Evolutionary conservation across 306 rosid species (phyloP).

Genomic region (Cyamopsis tetragonoloba): DNA sequence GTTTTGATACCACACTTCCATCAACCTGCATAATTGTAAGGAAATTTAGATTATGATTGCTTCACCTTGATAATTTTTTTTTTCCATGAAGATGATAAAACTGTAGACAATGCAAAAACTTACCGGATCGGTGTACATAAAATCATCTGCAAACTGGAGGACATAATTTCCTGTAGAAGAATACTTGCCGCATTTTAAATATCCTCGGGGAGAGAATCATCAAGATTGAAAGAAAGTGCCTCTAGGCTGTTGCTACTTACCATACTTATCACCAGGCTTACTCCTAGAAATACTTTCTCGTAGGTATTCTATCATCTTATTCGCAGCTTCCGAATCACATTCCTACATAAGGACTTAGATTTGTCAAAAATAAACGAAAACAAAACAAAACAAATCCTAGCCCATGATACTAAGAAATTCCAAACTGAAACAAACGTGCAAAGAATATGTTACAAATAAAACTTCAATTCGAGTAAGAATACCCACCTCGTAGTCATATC

Average conservation of each 20-base stretch:
- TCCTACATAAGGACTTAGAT: slow-evolving; percentile 49
- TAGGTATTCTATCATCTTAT: slow-evolving; percentile 73
- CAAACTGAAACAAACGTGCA: not conserved
- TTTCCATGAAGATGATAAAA: slow-evolving; percentile 3
- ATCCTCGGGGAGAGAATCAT: not conserved
- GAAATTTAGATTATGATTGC: slow-evolving; percentile 10
- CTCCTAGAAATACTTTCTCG: slow-evolving; percentile 60
- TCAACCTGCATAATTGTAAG: slow-evolving; percentile 61
- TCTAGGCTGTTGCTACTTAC: slow-evolving; percentile 53
- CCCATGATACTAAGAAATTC: not conserved
- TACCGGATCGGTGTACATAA: slow-evolving; percentile 81
- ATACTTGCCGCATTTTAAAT: slow-evolving; percentile 13
- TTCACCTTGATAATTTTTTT: slow-evolving; percentile 14
- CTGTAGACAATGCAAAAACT: slow-evolving; percentile 27
- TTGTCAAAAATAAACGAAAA: slow-evolving; percentile 16
- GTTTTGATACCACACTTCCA: slow-evolving; percentile 82
- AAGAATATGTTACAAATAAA: not conserved
- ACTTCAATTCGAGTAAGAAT: slow-evolving; percentile 4
- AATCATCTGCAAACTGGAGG: slow-evolving; percentile 93
- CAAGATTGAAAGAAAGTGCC: slow-evolving; percentile 14
- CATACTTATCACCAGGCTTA: slow-evolving; percentile 77
- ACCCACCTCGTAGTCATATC: slow-evolving; percentile 91
- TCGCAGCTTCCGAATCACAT: slow-evolving; percentile 90
- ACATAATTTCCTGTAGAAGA: slow-evolving; percentile 61
- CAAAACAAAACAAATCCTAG: slow-evolving; percentile 13